Conservation (phyloP, 805 yeast genomes). For the Sugiyamaella americana region DNA sequence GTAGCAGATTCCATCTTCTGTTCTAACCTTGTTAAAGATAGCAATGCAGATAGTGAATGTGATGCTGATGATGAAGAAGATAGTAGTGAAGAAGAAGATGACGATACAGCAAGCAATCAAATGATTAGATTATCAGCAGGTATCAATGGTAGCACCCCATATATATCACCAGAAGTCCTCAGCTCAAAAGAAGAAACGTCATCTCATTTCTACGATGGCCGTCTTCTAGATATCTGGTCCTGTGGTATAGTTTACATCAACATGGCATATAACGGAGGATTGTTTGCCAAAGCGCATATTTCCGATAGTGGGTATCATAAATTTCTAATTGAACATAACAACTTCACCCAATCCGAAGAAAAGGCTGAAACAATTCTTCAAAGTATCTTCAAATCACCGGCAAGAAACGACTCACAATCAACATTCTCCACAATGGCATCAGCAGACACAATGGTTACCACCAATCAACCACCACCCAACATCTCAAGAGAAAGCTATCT, state of each 20-base stretch:
- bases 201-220: conserved; percentile 51
- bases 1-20: conserved; percentile 59
- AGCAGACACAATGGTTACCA: background rate
- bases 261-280: conserved; percentile 41
- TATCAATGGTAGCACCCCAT: conserved; percentile 80
- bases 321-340: conserved; percentile 13
- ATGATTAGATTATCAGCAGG: conserved; percentile 60
- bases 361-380: background rate
- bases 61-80: conserved; percentile 13
- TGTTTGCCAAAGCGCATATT: conserved; percentile 27
- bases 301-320: conserved; percentile 23
- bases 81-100: conserved; percentile 63
- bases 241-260: conserved; percentile 70
- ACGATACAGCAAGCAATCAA: conserved; percentile 80
- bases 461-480: background rate
- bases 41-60: conserved; percentile 34
- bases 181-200: conserved; percentile 29
- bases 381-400: background rate
- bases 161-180: conserved; percentile 87
- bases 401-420: no score
- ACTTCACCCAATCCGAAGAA: conserved; percentile 11
- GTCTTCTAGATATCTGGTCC: conserved; percentile 83
- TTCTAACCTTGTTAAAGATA: conserved; percentile 28
- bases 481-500: no score
- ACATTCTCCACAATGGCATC: background rate